Percentiles rank a stretch among this genome's conserved stretches.
These are phyloP conservation scores for Microstroma glucosiphilum DNA, from an alignment of 1,284 basidiomycete species.

Conservation along the genomic window DNA sequence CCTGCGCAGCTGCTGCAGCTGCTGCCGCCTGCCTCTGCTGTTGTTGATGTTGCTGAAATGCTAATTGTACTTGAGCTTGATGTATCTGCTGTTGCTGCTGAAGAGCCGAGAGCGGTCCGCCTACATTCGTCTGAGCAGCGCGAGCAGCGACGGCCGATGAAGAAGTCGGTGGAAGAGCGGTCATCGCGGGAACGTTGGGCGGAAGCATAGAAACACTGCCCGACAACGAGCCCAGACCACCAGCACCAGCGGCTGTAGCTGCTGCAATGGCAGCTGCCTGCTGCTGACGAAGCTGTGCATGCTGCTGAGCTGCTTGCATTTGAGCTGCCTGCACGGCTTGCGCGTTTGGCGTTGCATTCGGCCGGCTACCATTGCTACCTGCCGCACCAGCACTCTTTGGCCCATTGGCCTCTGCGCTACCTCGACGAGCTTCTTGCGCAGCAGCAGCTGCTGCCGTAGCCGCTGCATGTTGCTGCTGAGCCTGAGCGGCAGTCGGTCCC, in stretches of 20 bases:
- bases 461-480: slow-evolving; percentile 3
- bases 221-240: not conserved
- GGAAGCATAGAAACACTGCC: slow-evolving; percentile 4
- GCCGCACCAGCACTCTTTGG: slow-evolving; percentile 24
- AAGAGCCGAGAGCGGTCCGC: slow-evolving; percentile 22
- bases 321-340: slow-evolving; percentile 1
- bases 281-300: slow-evolving; percentile 6
- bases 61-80: slow-evolving; percentile 29
- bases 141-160: slow-evolving; percentile 16
- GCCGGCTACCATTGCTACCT: slow-evolving; percentile 16
- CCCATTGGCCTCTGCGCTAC: slow-evolving; percentile 16
- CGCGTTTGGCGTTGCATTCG: slow-evolving; percentile 11
- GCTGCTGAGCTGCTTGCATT: not conserved
- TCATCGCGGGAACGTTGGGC: slow-evolving; percentile 3
- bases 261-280: slow-evolving; percentile 16
- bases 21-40: slow-evolving; percentile 14
- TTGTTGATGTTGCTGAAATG: slow-evolving; percentile 18
- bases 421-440: slow-evolving; percentile 19
- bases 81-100: slow-evolving; percentile 34
- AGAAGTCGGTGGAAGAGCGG: slow-evolving; percentile 6
- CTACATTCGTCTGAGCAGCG: slow-evolving; percentile 26
- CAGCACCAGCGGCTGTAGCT: slow-evolving; percentile 17
- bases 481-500: slow-evolving; percentile 8
- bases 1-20: slow-evolving; percentile 6
- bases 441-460: slow-evolving; percentile 17